Conservation (phyloP, 2,329 filamentous ascomycete species). For the Dothidotthia symphoricarpi region DNA sequence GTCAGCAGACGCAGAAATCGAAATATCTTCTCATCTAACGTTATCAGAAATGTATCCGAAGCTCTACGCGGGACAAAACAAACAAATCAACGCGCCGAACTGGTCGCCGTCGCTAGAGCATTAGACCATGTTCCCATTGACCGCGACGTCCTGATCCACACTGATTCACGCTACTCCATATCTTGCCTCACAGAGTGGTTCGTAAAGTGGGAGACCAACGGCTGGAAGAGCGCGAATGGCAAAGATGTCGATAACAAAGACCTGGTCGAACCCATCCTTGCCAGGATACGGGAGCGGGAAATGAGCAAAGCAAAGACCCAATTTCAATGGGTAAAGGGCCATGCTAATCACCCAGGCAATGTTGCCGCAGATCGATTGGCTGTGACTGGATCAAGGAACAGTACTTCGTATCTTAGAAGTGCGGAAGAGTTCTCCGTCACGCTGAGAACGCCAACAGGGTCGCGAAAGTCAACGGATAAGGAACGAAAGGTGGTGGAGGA, state of each 20-base stretch:
- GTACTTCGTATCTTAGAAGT: conserved; percentile 15
- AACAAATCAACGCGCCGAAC: conserved; percentile 95
- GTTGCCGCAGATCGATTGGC: conserved; percentile 66
- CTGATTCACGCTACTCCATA: conserved; percentile 89
- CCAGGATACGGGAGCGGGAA: conserved; percentile 68
- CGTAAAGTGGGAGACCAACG: conserved; percentile 69
- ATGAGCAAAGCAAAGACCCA: conserved; percentile 55
- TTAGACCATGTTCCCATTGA: conserved; percentile 70
- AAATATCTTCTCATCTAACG: conserved; percentile 2
- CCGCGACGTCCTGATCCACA: conserved; percentile 71
- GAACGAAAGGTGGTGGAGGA: conserved; percentile 6
- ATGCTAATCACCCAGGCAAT: conserved; percentile 71
- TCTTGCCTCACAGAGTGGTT: conserved; percentile 87
- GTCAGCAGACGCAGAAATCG: conserved; percentile 38
- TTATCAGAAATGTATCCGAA: conserved; percentile 69
- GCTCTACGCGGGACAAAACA: conserved; percentile 70
- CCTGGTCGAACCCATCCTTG: conserved; percentile 69
- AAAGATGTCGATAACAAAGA: conserved; percentile 84
- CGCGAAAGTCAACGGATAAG: conserved; percentile 6
- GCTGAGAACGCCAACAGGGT: conserved; percentile 9
- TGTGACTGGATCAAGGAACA: conserved; percentile 15
- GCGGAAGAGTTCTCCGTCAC: conserved; percentile 11
- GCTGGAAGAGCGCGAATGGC: conserved; percentile 71
- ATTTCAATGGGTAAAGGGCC: conserved; percentile 90
- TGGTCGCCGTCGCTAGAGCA: conserved; percentile 82